phyloP scores from a whole-genome alignment of 805 yeast species.

The Wickerhamiella azymoides region DNA sequence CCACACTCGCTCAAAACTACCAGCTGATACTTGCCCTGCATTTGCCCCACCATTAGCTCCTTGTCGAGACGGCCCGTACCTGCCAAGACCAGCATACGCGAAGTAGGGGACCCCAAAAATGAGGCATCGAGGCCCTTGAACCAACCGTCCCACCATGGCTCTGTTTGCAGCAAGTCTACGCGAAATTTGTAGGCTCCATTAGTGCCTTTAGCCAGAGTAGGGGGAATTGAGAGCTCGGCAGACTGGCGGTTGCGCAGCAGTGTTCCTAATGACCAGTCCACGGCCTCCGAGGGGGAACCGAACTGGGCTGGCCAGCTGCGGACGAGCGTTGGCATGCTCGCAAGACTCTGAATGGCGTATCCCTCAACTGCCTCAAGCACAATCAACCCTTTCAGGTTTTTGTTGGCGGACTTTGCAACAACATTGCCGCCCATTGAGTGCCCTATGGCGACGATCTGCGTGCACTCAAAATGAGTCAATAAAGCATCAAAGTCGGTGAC shows the following conservation, averaged over 20 bases:
- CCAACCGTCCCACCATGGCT: conserved; percentile 70
- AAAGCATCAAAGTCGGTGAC: conserved; percentile 44
- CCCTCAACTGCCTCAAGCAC: conserved; percentile 92
- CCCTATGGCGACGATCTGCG: conserved; percentile 50
- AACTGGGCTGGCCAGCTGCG: conserved; percentile 51
- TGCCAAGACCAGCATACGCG: conserved; percentile 67
- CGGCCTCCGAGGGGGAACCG: conserved; percentile 38
- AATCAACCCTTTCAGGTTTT: conserved; percentile 37
- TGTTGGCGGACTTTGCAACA: conserved; percentile 38
- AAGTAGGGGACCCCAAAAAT: conserved; percentile 37
- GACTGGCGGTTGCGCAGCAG: conserved; percentile 43
- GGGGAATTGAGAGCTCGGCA: conserved; percentile 70
- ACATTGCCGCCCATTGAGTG: conserved; percentile 92
- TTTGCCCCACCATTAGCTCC: conserved; percentile 80
- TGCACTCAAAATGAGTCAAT: conserved; percentile 21
- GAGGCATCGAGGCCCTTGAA: conserved; percentile 49
- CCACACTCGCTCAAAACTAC: conserved; percentile 72
- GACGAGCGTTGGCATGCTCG: conserved; percentile 54
- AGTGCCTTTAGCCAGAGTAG: conserved; percentile 34
- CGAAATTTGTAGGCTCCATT: conserved; percentile 40
- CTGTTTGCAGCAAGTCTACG: conserved; percentile 47
- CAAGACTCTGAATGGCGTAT: conserved; percentile 60
- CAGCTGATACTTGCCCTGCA: conserved; percentile 91
- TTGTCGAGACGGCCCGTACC: conserved; percentile 85
- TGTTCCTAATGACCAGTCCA: conserved; percentile 48